Evolutionary conservation across 1,139 yeast genomes (phyloP).

Genomic region (Protomyces inundatus): DNA sequence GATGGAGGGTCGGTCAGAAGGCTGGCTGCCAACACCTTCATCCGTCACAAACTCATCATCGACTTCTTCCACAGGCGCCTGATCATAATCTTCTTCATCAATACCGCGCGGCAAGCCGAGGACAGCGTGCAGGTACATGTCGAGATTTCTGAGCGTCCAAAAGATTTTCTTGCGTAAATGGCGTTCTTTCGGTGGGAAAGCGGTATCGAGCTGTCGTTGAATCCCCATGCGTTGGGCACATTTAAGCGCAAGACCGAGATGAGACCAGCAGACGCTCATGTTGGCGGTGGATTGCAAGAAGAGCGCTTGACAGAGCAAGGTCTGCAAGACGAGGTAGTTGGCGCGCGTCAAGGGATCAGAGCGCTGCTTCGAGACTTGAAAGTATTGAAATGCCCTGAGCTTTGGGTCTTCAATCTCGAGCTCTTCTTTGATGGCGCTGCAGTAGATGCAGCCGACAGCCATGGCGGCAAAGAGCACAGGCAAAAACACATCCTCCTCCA

Average conservation of each 20-base stretch:
- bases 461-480: slow-evolving; percentile 71
- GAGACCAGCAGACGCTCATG: slow-evolving; percentile 82
- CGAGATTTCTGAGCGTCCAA: slow-evolving; percentile 88
- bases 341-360: slow-evolving; percentile 57
- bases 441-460: slow-evolving; percentile 71
- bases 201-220: slow-evolving; percentile 65
- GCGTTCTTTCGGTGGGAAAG: slow-evolving; percentile 72
- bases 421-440: slow-evolving; percentile 35
- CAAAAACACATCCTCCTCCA: slow-evolving; percentile 66
- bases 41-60: slow-evolving; percentile 78
- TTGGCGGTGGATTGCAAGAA: slow-evolving; percentile 88
- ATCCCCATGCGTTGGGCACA: slow-evolving; percentile 83
- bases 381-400: slow-evolving; percentile 70
- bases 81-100: slow-evolving; percentile 78
- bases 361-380: slow-evolving; percentile 72
- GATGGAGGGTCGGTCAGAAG: slow-evolving; percentile 38
- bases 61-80: slow-evolving; percentile 73
- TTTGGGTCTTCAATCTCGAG: slow-evolving; percentile 44
- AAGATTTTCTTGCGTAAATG: slow-evolving; percentile 82
- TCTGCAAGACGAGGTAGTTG: slow-evolving; percentile 64
- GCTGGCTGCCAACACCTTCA: slow-evolving; percentile 43
- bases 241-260: slow-evolving; percentile 85
- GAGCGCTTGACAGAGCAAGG: slow-evolving; percentile 59
- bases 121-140: slow-evolving; percentile 82
- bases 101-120: slow-evolving; percentile 72